Evolutionary conservation across 148 eudicot species (phyloP).

Genomic region (Hydrangea macrophylla): DNA sequence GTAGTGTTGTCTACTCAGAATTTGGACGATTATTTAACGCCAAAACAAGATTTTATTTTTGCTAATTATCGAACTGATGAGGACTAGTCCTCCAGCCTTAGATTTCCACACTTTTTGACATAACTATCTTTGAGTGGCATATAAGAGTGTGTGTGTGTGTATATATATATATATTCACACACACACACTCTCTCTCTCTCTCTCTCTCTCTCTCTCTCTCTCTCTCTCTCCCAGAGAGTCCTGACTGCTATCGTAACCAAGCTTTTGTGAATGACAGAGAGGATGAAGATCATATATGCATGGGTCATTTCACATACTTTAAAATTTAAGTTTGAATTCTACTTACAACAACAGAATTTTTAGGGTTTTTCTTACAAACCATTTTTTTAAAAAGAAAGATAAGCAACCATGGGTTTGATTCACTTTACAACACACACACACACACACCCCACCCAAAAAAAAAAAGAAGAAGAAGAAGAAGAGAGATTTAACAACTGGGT

Average conservation of each 20-base stretch:
- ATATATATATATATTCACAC: background rate
- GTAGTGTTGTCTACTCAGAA: background rate
- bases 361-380: background rate
- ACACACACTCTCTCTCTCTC: no score
- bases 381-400: background rate
- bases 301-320: background rate
- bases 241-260: background rate
- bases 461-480: no score
- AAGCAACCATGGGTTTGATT: no score
- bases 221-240: no score
- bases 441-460: no score
- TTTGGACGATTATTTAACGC: background rate
- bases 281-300: background rate
- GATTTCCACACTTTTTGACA: background rate
- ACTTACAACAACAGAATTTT: background rate
- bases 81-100: conserved; percentile 19
- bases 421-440: no score
- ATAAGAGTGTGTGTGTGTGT: no score
- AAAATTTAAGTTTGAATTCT: background rate
- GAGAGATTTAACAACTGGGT: background rate
- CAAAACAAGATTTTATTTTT: conserved; percentile 5
- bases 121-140: background rate
- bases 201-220: no score
- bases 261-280: background rate
- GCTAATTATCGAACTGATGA: conserved; percentile 15